These are phyloP conservation scores for Metarhizium humberi DNA, from an alignment of 2,329 filamentous ascomycete species.

Conservation along the genomic window DNA sequence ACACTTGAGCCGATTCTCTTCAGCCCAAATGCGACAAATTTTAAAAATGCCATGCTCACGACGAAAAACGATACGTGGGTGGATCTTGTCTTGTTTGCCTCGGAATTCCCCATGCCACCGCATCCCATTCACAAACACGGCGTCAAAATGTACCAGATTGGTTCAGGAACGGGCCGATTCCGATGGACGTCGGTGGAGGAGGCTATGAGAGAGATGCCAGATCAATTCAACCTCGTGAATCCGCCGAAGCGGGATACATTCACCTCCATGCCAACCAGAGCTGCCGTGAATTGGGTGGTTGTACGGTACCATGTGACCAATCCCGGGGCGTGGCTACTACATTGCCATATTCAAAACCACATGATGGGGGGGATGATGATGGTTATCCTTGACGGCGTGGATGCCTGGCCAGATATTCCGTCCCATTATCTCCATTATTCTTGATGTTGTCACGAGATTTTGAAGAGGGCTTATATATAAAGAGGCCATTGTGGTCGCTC, in stretches of 20 bases:
- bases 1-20: constrained; percentile 34
- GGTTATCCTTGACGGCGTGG: constrained; percentile 38
- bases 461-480: no score
- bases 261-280: constrained; percentile 12
- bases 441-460: background rate
- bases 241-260: constrained; percentile 43
- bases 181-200: constrained; percentile 43
- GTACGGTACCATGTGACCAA: constrained; percentile 43
- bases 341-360: constrained; percentile 48
- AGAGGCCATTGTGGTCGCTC: no score
- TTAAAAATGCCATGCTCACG: constrained; percentile 37
- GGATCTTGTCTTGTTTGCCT: constrained; percentile 41
- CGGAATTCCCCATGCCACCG: constrained; percentile 29
- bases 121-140: constrained; percentile 59
- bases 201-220: constrained; percentile 35
- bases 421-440: constrained; percentile 22
- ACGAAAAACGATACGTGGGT: constrained; percentile 42
- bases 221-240: constrained; percentile 45
- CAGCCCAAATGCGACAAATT: constrained; percentile 11
- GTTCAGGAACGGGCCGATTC: constrained; percentile 39
- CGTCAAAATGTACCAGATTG: constrained; percentile 50
- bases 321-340: constrained; percentile 44
- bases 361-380: constrained; percentile 45
- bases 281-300: constrained; percentile 31
- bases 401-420: constrained; percentile 32